Evolutionary conservation across 2,329 filamentous ascomycete species (phyloP), one percentile per base, ranked within the genome.

Genomic region (Colletotrichum lupini): DNA sequence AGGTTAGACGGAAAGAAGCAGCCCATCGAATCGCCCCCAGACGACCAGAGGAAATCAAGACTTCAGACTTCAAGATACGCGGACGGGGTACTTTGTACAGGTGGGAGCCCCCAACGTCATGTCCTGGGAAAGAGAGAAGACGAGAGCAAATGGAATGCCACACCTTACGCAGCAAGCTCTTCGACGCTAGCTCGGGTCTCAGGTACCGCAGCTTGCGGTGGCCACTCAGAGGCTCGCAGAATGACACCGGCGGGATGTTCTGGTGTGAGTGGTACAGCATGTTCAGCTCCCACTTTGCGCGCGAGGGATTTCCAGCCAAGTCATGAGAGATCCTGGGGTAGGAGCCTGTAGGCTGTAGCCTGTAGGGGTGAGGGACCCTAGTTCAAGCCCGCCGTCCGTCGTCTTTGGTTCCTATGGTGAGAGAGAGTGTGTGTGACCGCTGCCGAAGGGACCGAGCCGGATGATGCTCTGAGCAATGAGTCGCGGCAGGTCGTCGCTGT

Each of bases 391-490:
- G 3, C 42, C 42, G 19, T n/a, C 19, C 42, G 2, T 49, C 53
- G 65, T 63, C 49, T 28, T 12, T 35, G 32, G 32, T 35, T 1
- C 32, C 32, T 12, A 35, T 1, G 32, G 32, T 4, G 32, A 12
- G 66, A 61, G 26, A 59, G 59, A 22, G n/a, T 4, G 37, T 37
- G 37, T 30, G 42, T 46, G 67, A 61, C 68, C 46, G 68, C 68
- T 57, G 56, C 69, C 69, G 69, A 72, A 32, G 37, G 30, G 28
- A 63, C 69, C 64, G 69, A 68, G 52, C 58, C 63, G 64, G 58
- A 11, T n/a, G 56, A 32, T 59, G 56, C n/a, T 28, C n/a, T 30
- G 12, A 4, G 30, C n/a, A 16, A 28, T n/a, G 35, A 6, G 14
- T 5, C 9, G 16, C 35, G 35, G 30, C 55, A 57, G 30, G 26